Base-by-base conservation (phyloP, 2,329 filamentous ascomycete species). In the Trichoderma sp. region DNA sequence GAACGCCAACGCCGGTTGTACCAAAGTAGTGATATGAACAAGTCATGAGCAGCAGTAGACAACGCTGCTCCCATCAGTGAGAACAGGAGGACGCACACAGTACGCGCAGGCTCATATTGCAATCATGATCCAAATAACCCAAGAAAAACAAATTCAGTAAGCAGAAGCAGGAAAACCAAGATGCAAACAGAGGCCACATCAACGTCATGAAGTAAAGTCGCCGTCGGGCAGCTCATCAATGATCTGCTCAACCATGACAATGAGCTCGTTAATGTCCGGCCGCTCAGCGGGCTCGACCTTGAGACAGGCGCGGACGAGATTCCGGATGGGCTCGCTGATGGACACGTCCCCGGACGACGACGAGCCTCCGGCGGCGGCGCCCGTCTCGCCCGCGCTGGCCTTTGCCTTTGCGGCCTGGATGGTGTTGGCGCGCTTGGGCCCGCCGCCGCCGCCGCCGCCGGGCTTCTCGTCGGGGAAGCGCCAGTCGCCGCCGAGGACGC, bases 401-500 rank as follows among this genome's bases (percentile, higher is more conserved):
- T 67, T 66, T 10, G 72, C 68, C 65, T 74, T 72, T 67, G 74
- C 74, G 69, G 71, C 74, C 70, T 70, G 75, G 65, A 78, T 78
- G 68, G 71, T 78, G 67, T 79, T 81, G 67, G 79, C 80, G 61
- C 78, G 78, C 72, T 79, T 81, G 65, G 78, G 44, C 3, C 44
- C 62, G 45, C 85, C 85, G 50, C 82, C 83, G 3, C 85, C 85
- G 1, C 50, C 60, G 45, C 85, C 85, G 50, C 82, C 83, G 4
- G 85, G 85, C 0, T 89, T 88, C 75, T 97, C 93, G 71, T 97
- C 93, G 0, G 95, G 95, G 77, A 98, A 99, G 59, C 93, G 85
- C 94, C 95, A 99, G 78, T 98, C 94, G 45, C 94, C 95, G 67
- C 93, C 91, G 17, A 97, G 81, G 19, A 98, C 91, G 75, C 94